phyloP scores from a whole-genome alignment of 2,329 filamentous ascomycete species.

The Septoria linicola region DNA sequence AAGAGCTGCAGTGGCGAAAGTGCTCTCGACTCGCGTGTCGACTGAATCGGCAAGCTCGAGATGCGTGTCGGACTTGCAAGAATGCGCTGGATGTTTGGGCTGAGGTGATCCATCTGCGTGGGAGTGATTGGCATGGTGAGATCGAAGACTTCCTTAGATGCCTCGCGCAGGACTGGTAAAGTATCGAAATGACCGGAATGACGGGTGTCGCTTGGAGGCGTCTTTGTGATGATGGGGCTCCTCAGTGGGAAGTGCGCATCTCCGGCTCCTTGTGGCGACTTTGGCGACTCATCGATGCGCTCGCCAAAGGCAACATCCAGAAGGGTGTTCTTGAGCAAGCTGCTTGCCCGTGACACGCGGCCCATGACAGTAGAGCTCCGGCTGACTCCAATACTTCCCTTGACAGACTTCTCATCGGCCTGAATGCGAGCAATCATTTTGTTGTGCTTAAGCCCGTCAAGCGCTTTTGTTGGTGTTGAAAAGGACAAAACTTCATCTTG shows the following conservation, averaged over 20 bases:
- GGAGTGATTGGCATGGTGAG: conserved; percentile 2
- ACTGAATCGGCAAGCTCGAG: conserved; percentile 11
- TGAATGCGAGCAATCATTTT: conserved; percentile 10
- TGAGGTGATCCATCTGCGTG: conserved; percentile 1
- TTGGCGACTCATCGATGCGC: conserved; percentile 3
- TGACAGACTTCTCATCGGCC: conserved; percentile 19
- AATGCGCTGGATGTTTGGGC: conserved; percentile 13
- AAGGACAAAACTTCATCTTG: conserved; percentile 25
- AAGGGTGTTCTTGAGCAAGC: conserved; percentile 18
- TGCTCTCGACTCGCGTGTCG: conserved; percentile 10
- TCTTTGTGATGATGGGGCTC: background rate
- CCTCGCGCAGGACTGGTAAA: conserved; percentile 21
- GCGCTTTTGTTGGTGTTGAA: conserved; percentile 31
- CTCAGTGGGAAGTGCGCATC: conserved; percentile 1
- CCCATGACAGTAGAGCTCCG: conserved; percentile 21
- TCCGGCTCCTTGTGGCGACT: background rate
- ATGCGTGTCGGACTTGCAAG: conserved; percentile 12
- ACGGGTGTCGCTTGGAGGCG: background rate
- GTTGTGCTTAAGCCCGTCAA: conserved; percentile 27
- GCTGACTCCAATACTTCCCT: conserved; percentile 22
- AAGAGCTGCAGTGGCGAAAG: conserved; percentile 11
- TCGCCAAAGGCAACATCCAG: conserved; percentile 9
- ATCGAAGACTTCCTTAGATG: conserved; percentile 15
- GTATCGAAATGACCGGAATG: conserved; percentile 11
- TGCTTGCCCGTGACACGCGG: conserved; percentile 16